Conservation (phyloP, 306 rosid genomes). For the Trichosanthes cucumerina region DNA sequence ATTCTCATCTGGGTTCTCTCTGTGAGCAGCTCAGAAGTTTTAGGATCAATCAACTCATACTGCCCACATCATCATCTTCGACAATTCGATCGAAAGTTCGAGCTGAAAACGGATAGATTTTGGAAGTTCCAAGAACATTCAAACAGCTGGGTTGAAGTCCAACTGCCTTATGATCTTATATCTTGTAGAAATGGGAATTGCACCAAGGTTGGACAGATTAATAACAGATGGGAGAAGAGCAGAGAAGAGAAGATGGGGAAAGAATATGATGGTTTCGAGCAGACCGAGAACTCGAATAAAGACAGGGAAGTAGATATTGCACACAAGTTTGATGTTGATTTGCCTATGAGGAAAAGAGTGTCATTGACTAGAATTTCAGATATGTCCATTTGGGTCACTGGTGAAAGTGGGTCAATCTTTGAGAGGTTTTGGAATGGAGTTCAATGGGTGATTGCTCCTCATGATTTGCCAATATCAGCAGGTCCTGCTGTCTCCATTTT, state of each 20-base stretch:
- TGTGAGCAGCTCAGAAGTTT: conserved; percentile 15
- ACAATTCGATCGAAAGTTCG: conserved; percentile 31
- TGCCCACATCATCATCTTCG: conserved; percentile 43
- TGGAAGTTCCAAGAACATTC: conserved; percentile 66
- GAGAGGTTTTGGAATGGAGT: conserved; percentile 97
- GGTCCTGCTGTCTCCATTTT: conserved; percentile 57
- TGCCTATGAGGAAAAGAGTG: conserved; percentile 59
- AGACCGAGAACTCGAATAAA: conserved; percentile 15
- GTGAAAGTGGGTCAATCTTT: conserved; percentile 79
- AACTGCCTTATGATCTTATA: conserved; percentile 59
- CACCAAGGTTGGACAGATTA: conserved; percentile 28
- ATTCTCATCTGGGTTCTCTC: conserved; percentile 36
- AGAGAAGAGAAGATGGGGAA: conserved; percentile 10
- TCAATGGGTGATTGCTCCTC: conserved; percentile 90
- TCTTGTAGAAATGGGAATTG: conserved; percentile 40
- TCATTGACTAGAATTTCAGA: conserved; percentile 72
- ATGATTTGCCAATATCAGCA: conserved; percentile 56
- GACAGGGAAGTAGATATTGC: conserved; percentile 13
- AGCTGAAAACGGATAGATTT: conserved; percentile 70
- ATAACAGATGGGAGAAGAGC: conserved; percentile 1
- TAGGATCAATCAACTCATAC: conserved; percentile 32
- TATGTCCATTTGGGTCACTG: conserved; percentile 73
- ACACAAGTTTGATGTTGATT: conserved; percentile 17
- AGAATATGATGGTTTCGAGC: conserved; percentile 24
- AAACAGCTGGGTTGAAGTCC: conserved; percentile 69